phyloP scores from a whole-genome alignment of 2,329 filamentous ascomycete genomes.

The Phyllosticta citrichinensis region DNA sequence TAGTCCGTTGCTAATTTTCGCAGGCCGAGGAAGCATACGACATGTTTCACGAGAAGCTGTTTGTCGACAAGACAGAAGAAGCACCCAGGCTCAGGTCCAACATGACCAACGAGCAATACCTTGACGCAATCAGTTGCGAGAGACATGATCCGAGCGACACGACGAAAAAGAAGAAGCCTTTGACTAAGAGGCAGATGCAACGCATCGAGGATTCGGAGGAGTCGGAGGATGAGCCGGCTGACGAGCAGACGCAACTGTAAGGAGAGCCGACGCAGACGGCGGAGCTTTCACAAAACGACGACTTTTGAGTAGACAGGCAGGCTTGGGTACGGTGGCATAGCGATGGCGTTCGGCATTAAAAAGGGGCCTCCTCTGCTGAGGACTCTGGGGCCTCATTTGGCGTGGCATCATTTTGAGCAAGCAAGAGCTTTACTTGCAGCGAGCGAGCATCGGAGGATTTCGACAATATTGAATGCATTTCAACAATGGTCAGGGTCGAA shows the following conservation, averaged over 20 bases:
- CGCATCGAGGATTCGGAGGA: constrained; percentile 11
- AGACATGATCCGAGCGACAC: constrained; percentile 28
- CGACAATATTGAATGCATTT: not conserved
- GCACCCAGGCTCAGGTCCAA: constrained; percentile 43
- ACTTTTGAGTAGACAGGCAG: not conserved
- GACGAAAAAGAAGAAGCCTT: constrained; percentile 26
- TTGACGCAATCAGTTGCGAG: constrained; percentile 53
- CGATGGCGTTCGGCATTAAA: constrained; percentile 3
- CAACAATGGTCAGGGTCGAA: not conserved
- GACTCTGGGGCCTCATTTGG: not conserved
- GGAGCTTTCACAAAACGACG: not conserved
- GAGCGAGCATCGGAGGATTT: not conserved
- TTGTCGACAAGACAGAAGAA: constrained; percentile 38
- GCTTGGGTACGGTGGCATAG: not conserved
- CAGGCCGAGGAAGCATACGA: constrained; percentile 60
- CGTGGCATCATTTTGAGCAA: not conserved
- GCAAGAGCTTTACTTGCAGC: not conserved
- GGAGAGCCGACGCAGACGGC: not conserved
- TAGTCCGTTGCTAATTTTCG: not conserved
- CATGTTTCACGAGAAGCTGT: constrained; percentile 64
- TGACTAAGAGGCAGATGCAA: constrained; percentile 16
- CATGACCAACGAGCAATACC: constrained; percentile 49
- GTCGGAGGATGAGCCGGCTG: not conserved
- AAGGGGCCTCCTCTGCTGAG: not conserved
- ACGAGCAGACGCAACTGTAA: not conserved